Evolutionary conservation across 768 basidiomycete genomes (phyloP).

Genomic region (Saitozyma sp.): DNA sequence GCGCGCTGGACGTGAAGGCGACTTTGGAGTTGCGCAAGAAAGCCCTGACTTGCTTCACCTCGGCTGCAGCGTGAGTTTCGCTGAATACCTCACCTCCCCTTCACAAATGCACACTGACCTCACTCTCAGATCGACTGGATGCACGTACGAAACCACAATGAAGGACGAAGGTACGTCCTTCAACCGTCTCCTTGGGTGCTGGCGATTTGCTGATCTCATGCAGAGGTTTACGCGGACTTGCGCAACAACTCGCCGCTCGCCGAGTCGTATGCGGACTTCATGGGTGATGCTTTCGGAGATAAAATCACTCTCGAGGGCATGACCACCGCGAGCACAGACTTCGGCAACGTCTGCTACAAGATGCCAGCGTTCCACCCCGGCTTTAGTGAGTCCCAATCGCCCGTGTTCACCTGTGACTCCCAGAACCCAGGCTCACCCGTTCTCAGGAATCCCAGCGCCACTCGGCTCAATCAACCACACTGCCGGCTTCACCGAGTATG

Average conservation of each 20-base stretch:
- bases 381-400: slow-evolving; percentile 11
- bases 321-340: slow-evolving; percentile 28
- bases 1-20: slow-evolving; percentile 8
- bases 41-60: slow-evolving; percentile 8
- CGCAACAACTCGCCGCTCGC: slow-evolving; percentile 15
- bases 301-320: slow-evolving; percentile 17
- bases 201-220: neutral
- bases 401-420: too few species aligned
- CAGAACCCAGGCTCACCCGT: neutral
- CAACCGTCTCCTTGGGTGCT: too few species aligned
- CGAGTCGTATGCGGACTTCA: slow-evolving; percentile 19
- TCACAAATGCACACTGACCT: neutral
- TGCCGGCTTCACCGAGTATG: slow-evolving; percentile 2
- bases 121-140: slow-evolving; percentile 4
- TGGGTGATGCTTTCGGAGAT: slow-evolving; percentile 22
- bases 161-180: neutral
- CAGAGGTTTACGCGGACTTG: slow-evolving; percentile 1
- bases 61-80: slow-evolving; percentile 21
- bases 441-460: slow-evolving; percentile 1
- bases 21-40: slow-evolving; percentile 8
- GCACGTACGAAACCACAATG: slow-evolving; percentile 1
- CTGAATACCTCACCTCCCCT: neutral
- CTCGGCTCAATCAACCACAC: slow-evolving; percentile 7
- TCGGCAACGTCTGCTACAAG: slow-evolving; percentile 9
- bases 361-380: slow-evolving; percentile 3